These are phyloP conservation scores for Penicillium vulpinum DNA, from an alignment of 2,329 filamentous ascomycete species.

Conservation along the genomic window DNA sequence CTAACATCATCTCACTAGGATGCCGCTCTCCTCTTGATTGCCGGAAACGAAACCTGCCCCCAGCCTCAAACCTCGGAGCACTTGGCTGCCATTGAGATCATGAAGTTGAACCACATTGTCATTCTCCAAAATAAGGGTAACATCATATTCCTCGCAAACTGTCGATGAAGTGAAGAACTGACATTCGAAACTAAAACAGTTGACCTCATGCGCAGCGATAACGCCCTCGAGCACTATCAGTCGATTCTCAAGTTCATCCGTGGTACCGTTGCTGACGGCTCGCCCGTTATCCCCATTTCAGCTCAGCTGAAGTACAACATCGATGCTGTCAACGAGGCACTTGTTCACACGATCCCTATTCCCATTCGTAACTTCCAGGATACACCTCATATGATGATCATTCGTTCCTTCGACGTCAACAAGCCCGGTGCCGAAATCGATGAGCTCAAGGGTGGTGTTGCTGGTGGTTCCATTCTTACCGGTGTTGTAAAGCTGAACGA, in stretches of 20 bases:
- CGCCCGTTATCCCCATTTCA: slow-evolving; percentile 93
- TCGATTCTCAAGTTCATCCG: slow-evolving; percentile 98
- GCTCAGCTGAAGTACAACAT: slow-evolving; percentile 99
- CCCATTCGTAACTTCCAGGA: slow-evolving; percentile 86
- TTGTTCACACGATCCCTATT: slow-evolving; percentile 92
- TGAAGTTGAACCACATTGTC: slow-evolving; percentile 99
- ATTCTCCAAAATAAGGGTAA: slow-evolving; percentile 90
- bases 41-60: slow-evolving; percentile 96
- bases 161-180: background rate
- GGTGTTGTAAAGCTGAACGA: slow-evolving; percentile 96
- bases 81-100: slow-evolving; percentile 98
- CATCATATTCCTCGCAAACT: background rate
- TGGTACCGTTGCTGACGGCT: slow-evolving; percentile 91
- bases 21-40: slow-evolving; percentile 91
- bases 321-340: slow-evolving; percentile 93
- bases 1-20: slow-evolving; percentile 49
- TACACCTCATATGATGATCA: slow-evolving; percentile 97
- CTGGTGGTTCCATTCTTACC: slow-evolving; percentile 93
- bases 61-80: slow-evolving; percentile 99
- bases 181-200: slow-evolving; percentile 48
- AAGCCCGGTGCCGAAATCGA: slow-evolving; percentile 99
- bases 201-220: slow-evolving; percentile 95
- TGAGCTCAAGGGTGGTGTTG: slow-evolving; percentile 96
- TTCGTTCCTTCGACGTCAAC: slow-evolving; percentile 99
- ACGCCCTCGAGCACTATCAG: slow-evolving; percentile 89